Base-by-base conservation (phyloP, 768 basidiomycete genomes). In the Leccinum obscurum region DNA sequence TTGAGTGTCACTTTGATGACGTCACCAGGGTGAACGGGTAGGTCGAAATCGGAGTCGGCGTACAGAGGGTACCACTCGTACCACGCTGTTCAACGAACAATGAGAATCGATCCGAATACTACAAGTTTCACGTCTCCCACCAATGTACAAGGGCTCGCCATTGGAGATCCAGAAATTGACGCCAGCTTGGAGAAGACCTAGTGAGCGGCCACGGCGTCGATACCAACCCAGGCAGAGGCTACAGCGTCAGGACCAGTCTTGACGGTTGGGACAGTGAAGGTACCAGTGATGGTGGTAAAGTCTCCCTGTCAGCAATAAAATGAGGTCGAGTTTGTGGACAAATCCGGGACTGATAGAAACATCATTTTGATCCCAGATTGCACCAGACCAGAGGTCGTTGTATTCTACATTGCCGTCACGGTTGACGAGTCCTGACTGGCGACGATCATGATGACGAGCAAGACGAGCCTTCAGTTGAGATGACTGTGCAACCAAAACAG, bases 1-100 rank as follows among this genome's bases (percentile, higher is more conserved):
- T 54, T 59, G 48, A 70, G 60, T 5, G 63, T 67, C 22, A 55
- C n/a, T 26, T 3, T 56, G 58, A 71, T 61, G n/a, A 59, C 54
- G 10, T 70, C 32, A 34, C 32, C 32, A 34, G 11, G 34, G 13
- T 34, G 4, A 34, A 34, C 5, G 34, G 34, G 34, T 13, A 34
- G 34, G 34, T 34, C 34, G 34, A 34, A 34, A 34, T 34, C 13
- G 34, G 34, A 34, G 13, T 34, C 13, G 34, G 34, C 34, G 13
- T 34, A 34, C 34, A 11, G 4, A 57, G 70, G 65, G 57, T 49
- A 62, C 68, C 62, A 70, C n/a, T 69, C 63, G 48, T 61, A 68
- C 68, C 66, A 70, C 53, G 64, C 69, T 68, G 34, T 54, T 46
- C n/a, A 28, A 48, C n/a, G 30, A 52, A 44, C 2, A 1, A 44